A percentile compares a stretch with the other conserved stretches of the same genome.
These are phyloP conservation scores for Leccinum arenicola DNA, from an alignment of 768 basidiomycete genomes.

Conservation along the genomic window DNA sequence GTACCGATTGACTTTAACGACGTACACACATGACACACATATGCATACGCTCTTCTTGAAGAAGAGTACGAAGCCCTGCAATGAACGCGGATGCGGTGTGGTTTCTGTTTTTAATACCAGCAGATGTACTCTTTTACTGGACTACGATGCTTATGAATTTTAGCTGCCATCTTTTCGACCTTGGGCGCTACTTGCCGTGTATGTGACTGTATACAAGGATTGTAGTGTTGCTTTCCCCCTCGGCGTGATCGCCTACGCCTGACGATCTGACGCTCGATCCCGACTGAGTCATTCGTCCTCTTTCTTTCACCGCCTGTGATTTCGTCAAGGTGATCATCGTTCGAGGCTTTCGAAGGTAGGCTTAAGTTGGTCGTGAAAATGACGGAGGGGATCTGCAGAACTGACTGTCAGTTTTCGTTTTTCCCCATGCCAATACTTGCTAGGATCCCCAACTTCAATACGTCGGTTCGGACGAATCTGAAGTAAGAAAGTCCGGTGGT, in stretches of 20 bases:
- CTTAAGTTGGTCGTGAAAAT: neutral
- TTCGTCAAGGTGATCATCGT: neutral
- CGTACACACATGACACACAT: neutral
- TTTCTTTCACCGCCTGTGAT: neutral
- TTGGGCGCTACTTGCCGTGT: neutral
- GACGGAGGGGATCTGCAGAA: neutral
- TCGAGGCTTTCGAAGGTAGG: neutral
- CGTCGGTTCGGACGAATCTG: neutral
- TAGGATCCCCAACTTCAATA: neutral
- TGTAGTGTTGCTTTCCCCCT: no score
- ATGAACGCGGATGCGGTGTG: neutral
- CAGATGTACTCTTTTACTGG: neutral
- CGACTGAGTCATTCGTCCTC: neutral
- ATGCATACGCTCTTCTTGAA: neutral
- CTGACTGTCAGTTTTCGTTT: neutral
- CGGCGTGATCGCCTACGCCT: neutral
- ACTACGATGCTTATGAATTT: neutral
- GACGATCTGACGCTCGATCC: neutral
- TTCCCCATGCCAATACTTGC: neutral
- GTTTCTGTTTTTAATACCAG: neutral
- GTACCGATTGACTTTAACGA: neutral
- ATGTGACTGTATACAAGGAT: neutral
- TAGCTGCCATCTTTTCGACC: neutral
- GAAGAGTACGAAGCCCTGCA: neutral
- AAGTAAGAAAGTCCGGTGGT: neutral